Percentiles rank a stretch among this genome's conserved stretches.
phyloP scores from a whole-genome alignment of 768 basidiomycete genomes.

The Pleurotus tuber-regium region DNA sequence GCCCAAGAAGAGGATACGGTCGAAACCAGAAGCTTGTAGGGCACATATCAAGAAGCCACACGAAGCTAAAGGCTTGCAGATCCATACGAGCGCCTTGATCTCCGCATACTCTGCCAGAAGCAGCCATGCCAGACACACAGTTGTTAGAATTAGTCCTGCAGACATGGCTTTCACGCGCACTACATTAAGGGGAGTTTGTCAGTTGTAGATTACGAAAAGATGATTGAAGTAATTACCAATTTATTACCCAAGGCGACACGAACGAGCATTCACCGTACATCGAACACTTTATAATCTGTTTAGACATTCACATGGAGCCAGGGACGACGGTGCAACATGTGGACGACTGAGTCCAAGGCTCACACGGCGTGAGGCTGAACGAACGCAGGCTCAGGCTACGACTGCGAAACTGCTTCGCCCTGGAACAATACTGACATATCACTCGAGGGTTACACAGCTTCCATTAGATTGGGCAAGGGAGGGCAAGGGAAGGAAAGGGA shows the following conservation, averaged over 20 bases:
- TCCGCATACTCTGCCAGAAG: slow-evolving; percentile 9
- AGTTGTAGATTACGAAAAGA: too few relatives aligned
- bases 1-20: slow-evolving; percentile 2
- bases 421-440: too few relatives aligned
- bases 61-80: slow-evolving; percentile 9
- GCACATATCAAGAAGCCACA: slow-evolving; percentile 2
- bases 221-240: too few relatives aligned
- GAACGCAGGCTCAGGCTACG: too few relatives aligned
- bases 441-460: too few relatives aligned
- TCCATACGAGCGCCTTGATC: slow-evolving; percentile 1
- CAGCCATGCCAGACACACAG: slow-evolving; percentile 6
- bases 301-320: background rate
- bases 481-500: too few relatives aligned
- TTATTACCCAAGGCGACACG: too few relatives aligned
- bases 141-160: slow-evolving; percentile 1
- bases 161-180: background rate
- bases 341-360: background rate
- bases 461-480: too few relatives aligned
- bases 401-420: too few relatives aligned
- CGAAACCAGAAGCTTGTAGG: background rate
- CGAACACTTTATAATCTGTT: background rate
- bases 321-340: background rate
- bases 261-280: too few relatives aligned
- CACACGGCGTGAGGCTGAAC: background rate
- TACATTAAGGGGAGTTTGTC: too few relatives aligned